Evolutionary conservation across 164 flowering plant species (phyloP).

Genomic region (Saururus chinensis): DNA sequence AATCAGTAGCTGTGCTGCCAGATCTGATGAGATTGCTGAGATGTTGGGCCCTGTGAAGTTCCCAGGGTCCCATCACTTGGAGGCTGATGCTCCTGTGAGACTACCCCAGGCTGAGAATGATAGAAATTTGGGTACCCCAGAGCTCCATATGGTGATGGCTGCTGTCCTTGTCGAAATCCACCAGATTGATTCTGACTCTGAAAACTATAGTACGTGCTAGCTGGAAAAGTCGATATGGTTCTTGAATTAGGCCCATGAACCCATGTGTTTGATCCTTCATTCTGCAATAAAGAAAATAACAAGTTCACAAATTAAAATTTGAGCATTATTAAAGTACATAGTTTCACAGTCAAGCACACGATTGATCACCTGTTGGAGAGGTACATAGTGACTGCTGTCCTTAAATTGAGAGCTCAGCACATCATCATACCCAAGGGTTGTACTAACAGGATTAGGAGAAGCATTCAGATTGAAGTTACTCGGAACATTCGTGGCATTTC

Average conservation of each 20-base stretch:
- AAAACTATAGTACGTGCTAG: conserved; percentile 59
- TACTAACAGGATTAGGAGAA: conserved; percentile 47
- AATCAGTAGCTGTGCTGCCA: conserved; percentile 83
- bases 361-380: conserved; percentile 63
- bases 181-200: conserved; percentile 63
- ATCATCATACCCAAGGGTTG: conserved; percentile 69
- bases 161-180: conserved; percentile 73
- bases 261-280: conserved; percentile 66
- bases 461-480: conserved; percentile 58
- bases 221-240: conserved; percentile 61
- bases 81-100: conserved; percentile 65
- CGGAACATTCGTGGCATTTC: conserved; percentile 53
- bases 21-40: conserved; percentile 79
- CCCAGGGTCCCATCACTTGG: conserved; percentile 45
- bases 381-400: conserved; percentile 49
- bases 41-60: conserved; percentile 52
- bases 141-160: conserved; percentile 59
- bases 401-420: conserved; percentile 74
- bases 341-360: conserved; percentile 1
- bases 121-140: conserved; percentile 72
- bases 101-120: conserved; percentile 66
- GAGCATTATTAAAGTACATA: too few species aligned
- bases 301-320: background rate
- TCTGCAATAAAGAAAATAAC: conserved; percentile 22
- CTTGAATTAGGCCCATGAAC: conserved; percentile 73